Evolutionary conservation across 192 early-diverging fungal species (phyloP).

Genomic region (Spizellomyces sp.): DNA sequence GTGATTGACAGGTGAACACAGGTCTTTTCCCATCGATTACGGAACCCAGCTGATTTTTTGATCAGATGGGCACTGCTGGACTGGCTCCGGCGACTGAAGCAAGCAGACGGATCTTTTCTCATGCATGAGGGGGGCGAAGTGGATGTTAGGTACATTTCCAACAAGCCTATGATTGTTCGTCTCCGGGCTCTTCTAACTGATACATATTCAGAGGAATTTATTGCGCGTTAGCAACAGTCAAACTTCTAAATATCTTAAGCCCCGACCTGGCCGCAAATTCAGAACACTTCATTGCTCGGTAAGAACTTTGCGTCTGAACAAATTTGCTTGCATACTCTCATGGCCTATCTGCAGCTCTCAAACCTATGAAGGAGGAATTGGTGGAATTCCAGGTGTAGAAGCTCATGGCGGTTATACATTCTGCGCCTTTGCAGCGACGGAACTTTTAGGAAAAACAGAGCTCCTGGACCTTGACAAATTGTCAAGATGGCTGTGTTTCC

Average conservation of each 20-base stretch:
- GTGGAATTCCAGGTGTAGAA: conserved; percentile 77
- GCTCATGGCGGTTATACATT: conserved; percentile 96
- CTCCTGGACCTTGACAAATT: conserved; percentile 64
- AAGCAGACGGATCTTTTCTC: conserved; percentile 82
- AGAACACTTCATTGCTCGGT: conserved; percentile 68
- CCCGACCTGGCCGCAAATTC: conserved; percentile 68
- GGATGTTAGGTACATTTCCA: conserved; percentile 69
- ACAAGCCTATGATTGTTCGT: not conserved
- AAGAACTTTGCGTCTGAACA: conserved; percentile 6
- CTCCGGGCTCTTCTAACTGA: not conserved
- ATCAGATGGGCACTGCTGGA: conserved; percentile 11
- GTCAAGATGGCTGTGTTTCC: conserved; percentile 68
- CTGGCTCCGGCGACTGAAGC: conserved; percentile 79
- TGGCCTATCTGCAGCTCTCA: conserved; percentile 61
- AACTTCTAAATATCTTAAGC: conserved; percentile 82
- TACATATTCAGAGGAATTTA: conserved; percentile 68
- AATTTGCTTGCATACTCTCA: not conserved
- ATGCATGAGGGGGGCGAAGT: conserved; percentile 94
- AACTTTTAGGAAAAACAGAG: conserved; percentile 69
- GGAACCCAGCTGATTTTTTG: not conserved
- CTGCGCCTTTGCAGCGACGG: conserved; percentile 87
- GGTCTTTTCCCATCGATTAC: not conserved
- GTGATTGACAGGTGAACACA: conserved; percentile 58
- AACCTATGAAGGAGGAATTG: conserved; percentile 93
- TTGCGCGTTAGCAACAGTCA: conserved; percentile 79